Percentiles rank a stretch among this genome's conserved stretches.
These are phyloP conservation scores for Rosa persica DNA, from an alignment of 306 rosid genomes.

Conservation along the genomic window DNA sequence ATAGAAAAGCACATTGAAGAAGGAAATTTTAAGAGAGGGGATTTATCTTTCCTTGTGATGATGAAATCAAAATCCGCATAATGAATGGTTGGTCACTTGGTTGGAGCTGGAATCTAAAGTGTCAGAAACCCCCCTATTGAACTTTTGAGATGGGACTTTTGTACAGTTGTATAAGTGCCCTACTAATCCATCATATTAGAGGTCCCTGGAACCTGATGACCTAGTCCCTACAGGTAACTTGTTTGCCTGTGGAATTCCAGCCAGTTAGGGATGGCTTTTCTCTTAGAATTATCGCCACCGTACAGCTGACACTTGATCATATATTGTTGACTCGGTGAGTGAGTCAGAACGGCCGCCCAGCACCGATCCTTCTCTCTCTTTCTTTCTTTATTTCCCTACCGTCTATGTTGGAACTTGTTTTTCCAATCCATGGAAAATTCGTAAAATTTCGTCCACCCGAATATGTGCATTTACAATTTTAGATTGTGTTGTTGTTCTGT, in stretches of 20 bases:
- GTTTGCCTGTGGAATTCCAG: background rate
- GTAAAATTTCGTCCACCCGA: too few relatives aligned
- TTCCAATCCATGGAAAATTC: too few relatives aligned
- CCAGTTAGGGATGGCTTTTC: background rate
- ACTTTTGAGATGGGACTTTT: conserved; percentile 21
- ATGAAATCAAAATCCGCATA: background rate
- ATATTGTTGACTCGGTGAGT: background rate
- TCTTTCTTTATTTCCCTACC: background rate
- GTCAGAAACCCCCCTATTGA: background rate
- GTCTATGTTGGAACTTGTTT: too few relatives aligned
- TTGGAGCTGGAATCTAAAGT: background rate
- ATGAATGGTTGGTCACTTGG: conserved; percentile 1
- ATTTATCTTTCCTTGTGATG: background rate
- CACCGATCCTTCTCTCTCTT: too few relatives aligned
- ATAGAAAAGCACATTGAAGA: background rate
- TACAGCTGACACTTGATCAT: background rate
- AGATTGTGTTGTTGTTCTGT: too few relatives aligned
- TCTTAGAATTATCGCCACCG: background rate
- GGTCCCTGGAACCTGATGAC: background rate
- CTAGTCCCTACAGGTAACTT: background rate
- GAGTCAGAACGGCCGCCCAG: background rate
- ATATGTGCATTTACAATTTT: too few relatives aligned
- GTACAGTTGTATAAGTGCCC: background rate
- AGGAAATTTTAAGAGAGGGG: background rate
- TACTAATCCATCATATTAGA: background rate